These are phyloP conservation scores for Stentor coeruleus DNA, from an alignment of 73 alveolate genomes.

Conservation along the genomic window DNA sequence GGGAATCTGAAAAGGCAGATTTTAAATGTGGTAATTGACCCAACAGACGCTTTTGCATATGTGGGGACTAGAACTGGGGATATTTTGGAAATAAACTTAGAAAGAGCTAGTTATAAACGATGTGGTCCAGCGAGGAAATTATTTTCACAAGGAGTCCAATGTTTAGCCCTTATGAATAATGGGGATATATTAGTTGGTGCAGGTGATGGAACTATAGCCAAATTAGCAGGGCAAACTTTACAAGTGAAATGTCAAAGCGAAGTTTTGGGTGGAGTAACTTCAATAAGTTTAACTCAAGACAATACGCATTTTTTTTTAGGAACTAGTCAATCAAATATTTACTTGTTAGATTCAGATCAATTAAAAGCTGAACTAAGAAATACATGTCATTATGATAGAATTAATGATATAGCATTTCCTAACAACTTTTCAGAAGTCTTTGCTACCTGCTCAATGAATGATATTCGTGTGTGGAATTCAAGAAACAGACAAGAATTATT, in stretches of 20 bases:
- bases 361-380: conserved; percentile 89
- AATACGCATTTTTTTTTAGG: conserved; percentile 94
- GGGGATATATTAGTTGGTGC: conserved; percentile 93
- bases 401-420: conserved; percentile 89
- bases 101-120: conserved; percentile 69
- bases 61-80: conserved; percentile 84
- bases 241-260: conserved; percentile 42
- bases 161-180: conserved; percentile 73
- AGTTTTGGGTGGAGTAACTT: conserved; percentile 82
- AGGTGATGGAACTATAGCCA: conserved; percentile 88
- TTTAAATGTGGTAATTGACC: conserved; percentile 67
- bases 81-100: conserved; percentile 59
- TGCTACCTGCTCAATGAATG: conserved; percentile 86
- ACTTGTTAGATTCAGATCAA: conserved; percentile 77
- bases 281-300: conserved; percentile 80
- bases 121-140: conserved; percentile 78
- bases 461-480: conserved; percentile 86
- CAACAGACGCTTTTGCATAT: conserved; percentile 75
- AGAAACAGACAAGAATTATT: conserved; percentile 81
- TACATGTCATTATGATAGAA: conserved; percentile 94
- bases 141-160: conserved; percentile 65
- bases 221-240: conserved; percentile 38
- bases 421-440: conserved; percentile 67
- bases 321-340: conserved; percentile 71
- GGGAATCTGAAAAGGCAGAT: conserved; percentile 64